Evolutionary conservation across 2,329 filamentous ascomycete species (phyloP).

Genomic region (Tolypocladium ophioglossoides): DNA sequence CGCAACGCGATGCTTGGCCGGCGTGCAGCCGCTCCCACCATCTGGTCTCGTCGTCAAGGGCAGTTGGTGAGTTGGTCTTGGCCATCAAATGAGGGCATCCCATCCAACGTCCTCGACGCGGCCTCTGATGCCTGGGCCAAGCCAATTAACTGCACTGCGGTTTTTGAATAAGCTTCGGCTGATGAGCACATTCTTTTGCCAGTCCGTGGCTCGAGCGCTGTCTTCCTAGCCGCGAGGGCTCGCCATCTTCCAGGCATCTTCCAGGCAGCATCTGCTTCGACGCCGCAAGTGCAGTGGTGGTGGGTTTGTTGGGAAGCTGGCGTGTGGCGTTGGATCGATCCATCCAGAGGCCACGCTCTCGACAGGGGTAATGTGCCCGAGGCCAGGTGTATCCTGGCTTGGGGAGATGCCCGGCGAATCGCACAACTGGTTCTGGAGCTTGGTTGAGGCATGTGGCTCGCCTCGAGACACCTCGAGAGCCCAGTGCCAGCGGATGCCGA

Average conservation of each 20-base stretch:
- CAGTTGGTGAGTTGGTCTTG: not conserved
- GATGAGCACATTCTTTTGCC: not conserved
- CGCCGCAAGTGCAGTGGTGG: too few species aligned
- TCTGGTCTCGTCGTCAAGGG: not conserved
- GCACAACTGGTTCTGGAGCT: not conserved
- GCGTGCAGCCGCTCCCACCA: not conserved
- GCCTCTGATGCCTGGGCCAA: too few species aligned
- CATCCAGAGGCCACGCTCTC: not conserved
- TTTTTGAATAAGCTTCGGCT: not conserved
- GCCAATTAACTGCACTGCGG: too few species aligned
- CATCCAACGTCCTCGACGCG: not conserved
- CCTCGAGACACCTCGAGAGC: not conserved
- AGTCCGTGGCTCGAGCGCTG: not conserved
- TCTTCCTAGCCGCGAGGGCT: not conserved
- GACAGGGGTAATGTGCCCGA: not conserved
- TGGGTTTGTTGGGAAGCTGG: not conserved
- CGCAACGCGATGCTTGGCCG: not conserved
- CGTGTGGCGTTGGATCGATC: not conserved
- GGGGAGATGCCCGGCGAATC: not conserved
- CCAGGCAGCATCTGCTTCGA: too few species aligned
- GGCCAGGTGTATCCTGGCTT: not conserved
- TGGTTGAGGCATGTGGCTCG: not conserved
- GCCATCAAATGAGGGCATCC: not conserved
- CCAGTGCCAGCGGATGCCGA: not conserved
- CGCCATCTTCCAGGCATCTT: not conserved